Evolutionary conservation across 805 yeast genomes (phyloP), one percentile per base, ranked within the genome.

Genomic region (Ogataea paraovalis): DNA sequence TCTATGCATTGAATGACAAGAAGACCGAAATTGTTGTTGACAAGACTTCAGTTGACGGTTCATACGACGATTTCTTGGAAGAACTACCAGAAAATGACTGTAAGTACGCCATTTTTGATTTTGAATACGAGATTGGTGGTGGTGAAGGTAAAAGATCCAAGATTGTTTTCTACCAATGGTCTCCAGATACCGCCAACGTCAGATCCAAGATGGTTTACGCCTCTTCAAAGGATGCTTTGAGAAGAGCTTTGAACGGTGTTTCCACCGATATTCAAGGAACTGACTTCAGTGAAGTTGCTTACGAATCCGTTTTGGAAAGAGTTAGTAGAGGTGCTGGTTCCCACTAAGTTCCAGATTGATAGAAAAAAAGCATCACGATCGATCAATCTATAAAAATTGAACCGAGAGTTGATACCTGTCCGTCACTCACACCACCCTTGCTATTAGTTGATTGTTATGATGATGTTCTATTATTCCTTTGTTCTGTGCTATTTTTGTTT

Each of bases 151-250:
- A 89, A 79, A 87, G 80, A 68, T 72, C 77, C 65, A 82, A 82
- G 77, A 79, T 82, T 58, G 78, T 80, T 50, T 82, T 82, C 68
- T 79, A 66, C 76, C 87, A 94, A 58, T 94, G 99, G 99, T 83
- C 97, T 53, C 99, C 99, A 63, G 99, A 94, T 68, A 88, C 96
- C 53, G 97, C 98, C 46, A 89, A 94, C 53, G 83, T 94, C 64
- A 86, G 95, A 77, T 70, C 90, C 61, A 94, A 94, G 86, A 94
- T 94, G 99, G 87, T 92, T 54, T 92, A 91, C 76, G 98, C 99
- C 42, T 82, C 97, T n/a, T 91, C 98, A 51, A 90, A 90, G 74
- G 98, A 91, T 63, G 96, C 97, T 43, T 80, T 94, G 66, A 92
- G 98, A 79, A 89, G 96, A 74, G 92, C 99, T 48, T 78, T 94